Evolutionary conservation across 2,329 filamentous ascomycete genomes (phyloP), one percentile per base, ranked within the genome.

Genomic region (Fusarium udum): DNA sequence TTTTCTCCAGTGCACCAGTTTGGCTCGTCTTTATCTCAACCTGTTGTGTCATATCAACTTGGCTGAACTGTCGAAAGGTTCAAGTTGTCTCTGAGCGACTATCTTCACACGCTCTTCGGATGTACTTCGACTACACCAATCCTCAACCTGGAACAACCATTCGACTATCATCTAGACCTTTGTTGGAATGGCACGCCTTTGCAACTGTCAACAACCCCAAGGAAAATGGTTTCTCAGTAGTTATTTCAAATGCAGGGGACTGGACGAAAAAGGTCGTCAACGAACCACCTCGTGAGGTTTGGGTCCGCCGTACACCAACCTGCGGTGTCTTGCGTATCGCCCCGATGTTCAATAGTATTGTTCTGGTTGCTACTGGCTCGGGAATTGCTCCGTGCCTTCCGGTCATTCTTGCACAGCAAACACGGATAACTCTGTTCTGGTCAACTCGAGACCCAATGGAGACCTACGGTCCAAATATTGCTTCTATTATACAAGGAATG

Each of bases 131-230:
- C 76, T 89, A 91, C 80, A 84, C 86, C 36, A 85, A 85, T 26
- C 87, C 88, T 11, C 65, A 75, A 82, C 85, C 62, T 26, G 78
- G 61, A 12, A 77, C 61, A 14, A 84, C 92, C 15, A 73, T 76
- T n/a, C 87, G 90, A 28, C 82, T 93, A 14, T 87, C 90, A 7
- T 86, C 88, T 48, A 84, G 85, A 7, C 91, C 91, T 0, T 82
- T 92, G 26, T 81, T 85, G 7, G 92, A 94, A 80, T 92, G 90
- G 85, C 92, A 94, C 80, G 86, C 89, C 4, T 94, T 94, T 77
- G 92, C 92, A 32, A 90, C 90, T 0, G 91, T 93, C 64, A 89
- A 91, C 4, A 86, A 89, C 69, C 84, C 87, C 2, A 79, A 81
- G 28, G 64, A 71, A 14, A 68, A 46, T 6, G 89, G 87, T 22